Evolutionary conservation across 2,329 filamentous ascomycete genomes (phyloP), one percentile per base, ranked within the genome.

Genomic region (Acephala macrosclerotiorum): DNA sequence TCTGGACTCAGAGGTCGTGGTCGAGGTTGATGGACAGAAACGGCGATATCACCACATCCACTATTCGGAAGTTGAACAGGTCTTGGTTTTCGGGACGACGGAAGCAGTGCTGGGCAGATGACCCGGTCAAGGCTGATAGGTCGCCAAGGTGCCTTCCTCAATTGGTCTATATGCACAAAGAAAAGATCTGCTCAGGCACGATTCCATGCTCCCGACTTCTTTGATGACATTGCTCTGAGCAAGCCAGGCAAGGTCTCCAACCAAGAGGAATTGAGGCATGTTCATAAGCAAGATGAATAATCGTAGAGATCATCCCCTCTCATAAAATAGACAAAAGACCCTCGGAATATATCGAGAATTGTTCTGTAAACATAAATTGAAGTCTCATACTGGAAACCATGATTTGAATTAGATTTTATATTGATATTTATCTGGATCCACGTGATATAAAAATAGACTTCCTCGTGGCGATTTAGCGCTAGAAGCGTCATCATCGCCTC

Each of bases 1-100:
- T 70, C 66, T 62, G 59, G 53, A 5, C 38, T 58, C 18, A 42
- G 61, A 53, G 25, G 58, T 40, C 36, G 38, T 40, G 29, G 45
- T 56, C 14, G 26, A 64, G 38, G 61, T 38, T 36, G 42, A 53
- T 3, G 14, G 8, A n/a, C 51, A 25, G 18, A 33, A 2, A 58
- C 7, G 40, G 40, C n/a, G n/a, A 18, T 5, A 6, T 18, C 40
- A n/a, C 40, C 14, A 42, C 18, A 42, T 18, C 14, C 1, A n/a
- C 40, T 42, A 6, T 16, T 42, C 40, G 40, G 40, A 42, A 33
- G 29, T 4, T 9, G 9, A 33, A 33, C 29, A 33, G 9, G 29
- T 4, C 29, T 33, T 33, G 29, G 29, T 33, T 4, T 33, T 33
- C 29, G 29, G 29, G 29, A 33, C 29, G 29, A 33, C 29, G 29